phyloP scores from a whole-genome alignment of 805 yeast species.

The Candida dendrica region DNA sequence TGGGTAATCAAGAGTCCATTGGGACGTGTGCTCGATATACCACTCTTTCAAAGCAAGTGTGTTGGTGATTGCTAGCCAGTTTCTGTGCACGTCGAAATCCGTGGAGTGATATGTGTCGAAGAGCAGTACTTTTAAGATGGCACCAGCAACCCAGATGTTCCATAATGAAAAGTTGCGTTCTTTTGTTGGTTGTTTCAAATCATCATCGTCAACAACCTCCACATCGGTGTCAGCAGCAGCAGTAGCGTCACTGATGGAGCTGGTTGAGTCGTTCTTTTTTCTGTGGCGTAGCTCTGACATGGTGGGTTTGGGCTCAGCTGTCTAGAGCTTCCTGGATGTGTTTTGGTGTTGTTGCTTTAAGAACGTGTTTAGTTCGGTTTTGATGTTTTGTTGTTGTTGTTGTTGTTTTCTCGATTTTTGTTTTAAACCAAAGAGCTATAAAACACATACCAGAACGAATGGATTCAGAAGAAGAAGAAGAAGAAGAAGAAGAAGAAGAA shows the following conservation, averaged over 20 bases:
- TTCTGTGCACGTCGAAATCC: conserved; percentile 95
- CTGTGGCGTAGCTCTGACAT: not conserved
- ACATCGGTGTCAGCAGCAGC: not conserved
- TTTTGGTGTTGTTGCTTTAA: not conserved
- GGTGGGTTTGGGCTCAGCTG: too few species aligned
- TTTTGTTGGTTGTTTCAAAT: not conserved
- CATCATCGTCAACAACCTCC: not conserved
- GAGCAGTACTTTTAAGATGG: conserved; percentile 52
- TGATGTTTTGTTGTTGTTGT: too few species aligned
- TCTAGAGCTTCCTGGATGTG: too few species aligned
- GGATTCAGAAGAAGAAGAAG: too few species aligned
- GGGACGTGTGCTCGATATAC: conserved; percentile 73
- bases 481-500: too few species aligned
- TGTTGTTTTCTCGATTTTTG: too few species aligned
- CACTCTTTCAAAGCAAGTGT: conserved; percentile 68
- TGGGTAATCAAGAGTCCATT: conserved; percentile 96
- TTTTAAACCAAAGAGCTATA: too few species aligned
- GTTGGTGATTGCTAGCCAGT: conserved; percentile 91
- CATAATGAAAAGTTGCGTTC: conserved; percentile 41
- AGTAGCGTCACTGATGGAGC: too few species aligned
- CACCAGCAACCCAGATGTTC: conserved; percentile 61
- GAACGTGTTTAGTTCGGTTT: too few species aligned
- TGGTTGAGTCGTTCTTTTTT: not conserved
- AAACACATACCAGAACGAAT: too few species aligned
- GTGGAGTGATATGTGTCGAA: conserved; percentile 85